phyloP scores from a whole-genome alignment of 176 grass and related monocot species.

The Areca catechu region DNA sequence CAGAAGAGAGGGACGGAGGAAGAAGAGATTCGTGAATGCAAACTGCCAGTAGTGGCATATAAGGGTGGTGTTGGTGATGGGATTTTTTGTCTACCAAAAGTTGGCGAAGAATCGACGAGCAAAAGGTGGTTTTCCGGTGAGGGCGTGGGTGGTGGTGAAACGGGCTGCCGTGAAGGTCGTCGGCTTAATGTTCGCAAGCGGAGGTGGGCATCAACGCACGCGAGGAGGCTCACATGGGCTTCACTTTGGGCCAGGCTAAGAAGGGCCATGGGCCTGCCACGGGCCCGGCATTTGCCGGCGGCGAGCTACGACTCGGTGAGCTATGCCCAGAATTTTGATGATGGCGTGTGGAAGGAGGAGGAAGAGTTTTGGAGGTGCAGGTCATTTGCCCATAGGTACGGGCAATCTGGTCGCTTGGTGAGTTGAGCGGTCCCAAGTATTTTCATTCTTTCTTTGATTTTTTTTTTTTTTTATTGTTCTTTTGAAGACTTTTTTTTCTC shows the following conservation, averaged over 20 bases:
- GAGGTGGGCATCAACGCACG: constrained; percentile 7
- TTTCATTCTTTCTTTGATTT: no score
- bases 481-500: no score
- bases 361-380: constrained; percentile 31
- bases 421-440: no score
- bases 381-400: constrained; percentile 12
- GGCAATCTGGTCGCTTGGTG: neutral
- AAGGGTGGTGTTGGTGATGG: neutral
- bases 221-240: constrained; percentile 20
- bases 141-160: constrained; percentile 30
- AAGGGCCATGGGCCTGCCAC: neutral
- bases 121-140: neutral
- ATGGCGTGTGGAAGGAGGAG: constrained; percentile 52
- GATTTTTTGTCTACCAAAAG: constrained; percentile 7
- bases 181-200: constrained; percentile 11
- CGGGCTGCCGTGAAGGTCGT: constrained; percentile 22
- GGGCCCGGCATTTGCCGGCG: neutral
- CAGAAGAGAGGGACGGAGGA: no score
- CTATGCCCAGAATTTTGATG: constrained; percentile 62
- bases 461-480: no score
- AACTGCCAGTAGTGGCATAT: no score
- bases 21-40: no score
- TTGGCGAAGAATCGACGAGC: neutral
- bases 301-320: constrained; percentile 28
- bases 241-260: constrained; percentile 16